Conservation (phyloP, 179 eudicot species). For the Gypsophila paniculata region DNA sequence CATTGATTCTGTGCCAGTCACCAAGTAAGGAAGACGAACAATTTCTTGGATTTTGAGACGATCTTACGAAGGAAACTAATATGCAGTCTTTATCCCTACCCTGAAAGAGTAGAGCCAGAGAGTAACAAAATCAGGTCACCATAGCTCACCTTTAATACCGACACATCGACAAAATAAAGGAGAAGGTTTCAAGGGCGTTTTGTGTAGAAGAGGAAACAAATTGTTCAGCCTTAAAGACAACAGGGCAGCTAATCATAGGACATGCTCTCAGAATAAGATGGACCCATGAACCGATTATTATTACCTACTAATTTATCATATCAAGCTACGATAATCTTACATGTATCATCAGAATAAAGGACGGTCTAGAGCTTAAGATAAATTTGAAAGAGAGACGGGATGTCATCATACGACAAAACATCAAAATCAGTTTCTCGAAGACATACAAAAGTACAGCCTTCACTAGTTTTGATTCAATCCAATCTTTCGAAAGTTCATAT, state of each 20-base stretch:
- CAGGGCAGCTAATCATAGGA: not conserved
- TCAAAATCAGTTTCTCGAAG: not conserved
- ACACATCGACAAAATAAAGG: not conserved
- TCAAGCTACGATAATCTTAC: too few relatives aligned
- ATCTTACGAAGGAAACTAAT: slow-evolving; percentile 80
- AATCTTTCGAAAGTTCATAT: not conserved
- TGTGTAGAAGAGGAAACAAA: not conserved
- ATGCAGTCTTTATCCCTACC: slow-evolving; percentile 98
- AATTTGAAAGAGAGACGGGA: too few relatives aligned
- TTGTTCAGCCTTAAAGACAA: not conserved
- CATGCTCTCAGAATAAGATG: not conserved
- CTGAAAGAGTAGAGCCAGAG: slow-evolving; percentile 33
- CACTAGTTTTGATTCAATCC: not conserved
- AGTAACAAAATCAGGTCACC: not conserved
- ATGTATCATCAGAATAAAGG: too few relatives aligned
- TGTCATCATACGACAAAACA: not conserved
- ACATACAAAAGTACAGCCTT: not conserved
- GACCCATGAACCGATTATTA: too few relatives aligned
- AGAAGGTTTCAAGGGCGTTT: not conserved
- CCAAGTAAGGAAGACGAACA: slow-evolving; percentile 79
- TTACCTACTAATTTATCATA: too few relatives aligned
- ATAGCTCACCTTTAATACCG: not conserved
- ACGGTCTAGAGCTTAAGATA: too few relatives aligned
- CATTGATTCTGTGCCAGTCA: slow-evolving; percentile 97
- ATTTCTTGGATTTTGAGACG: slow-evolving; percentile 57